Evolutionary conservation across 495 filamentous ascomycete genomes (phyloP).

Genomic region (Acidiella bohemica): DNA sequence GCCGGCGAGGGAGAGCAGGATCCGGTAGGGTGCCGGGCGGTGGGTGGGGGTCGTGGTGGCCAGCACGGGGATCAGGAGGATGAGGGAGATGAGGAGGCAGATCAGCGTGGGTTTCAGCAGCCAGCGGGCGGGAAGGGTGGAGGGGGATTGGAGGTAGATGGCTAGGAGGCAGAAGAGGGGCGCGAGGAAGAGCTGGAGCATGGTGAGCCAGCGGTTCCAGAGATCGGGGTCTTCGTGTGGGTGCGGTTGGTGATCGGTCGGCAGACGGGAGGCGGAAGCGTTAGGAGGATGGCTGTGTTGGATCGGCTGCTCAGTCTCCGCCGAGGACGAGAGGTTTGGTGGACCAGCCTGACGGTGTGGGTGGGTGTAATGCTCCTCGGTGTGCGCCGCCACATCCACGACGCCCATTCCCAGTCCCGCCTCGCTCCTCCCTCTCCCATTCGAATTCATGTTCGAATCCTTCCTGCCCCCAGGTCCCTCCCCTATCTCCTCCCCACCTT

Average conservation of each 20-base stretch:
- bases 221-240: conserved; percentile 3
- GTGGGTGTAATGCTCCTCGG: conserved; percentile 22
- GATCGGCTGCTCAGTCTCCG: neutral
- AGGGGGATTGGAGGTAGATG: conserved; percentile 42
- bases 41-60: conserved; percentile 43
- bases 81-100: conserved; percentile 55
- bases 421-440: neutral
- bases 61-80: conserved; percentile 48
- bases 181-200: conserved; percentile 72
- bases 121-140: conserved; percentile 29
- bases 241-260: neutral
- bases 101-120: conserved; percentile 54
- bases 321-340: no score
- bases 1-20: conserved; percentile 72
- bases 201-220: conserved; percentile 86
- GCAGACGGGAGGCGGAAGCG: neutral
- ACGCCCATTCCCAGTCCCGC: neutral
- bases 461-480: neutral
- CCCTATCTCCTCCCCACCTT: conserved; percentile 25
- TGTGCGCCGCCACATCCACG: conserved; percentile 12
- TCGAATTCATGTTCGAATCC: neutral
- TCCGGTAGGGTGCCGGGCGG: conserved; percentile 50
- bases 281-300: neutral
- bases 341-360: no score
- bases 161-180: conserved; percentile 72